Evolutionary conservation across 495 filamentous ascomycete genomes (phyloP).

Genomic region (Mytilinidion resinicola): DNA sequence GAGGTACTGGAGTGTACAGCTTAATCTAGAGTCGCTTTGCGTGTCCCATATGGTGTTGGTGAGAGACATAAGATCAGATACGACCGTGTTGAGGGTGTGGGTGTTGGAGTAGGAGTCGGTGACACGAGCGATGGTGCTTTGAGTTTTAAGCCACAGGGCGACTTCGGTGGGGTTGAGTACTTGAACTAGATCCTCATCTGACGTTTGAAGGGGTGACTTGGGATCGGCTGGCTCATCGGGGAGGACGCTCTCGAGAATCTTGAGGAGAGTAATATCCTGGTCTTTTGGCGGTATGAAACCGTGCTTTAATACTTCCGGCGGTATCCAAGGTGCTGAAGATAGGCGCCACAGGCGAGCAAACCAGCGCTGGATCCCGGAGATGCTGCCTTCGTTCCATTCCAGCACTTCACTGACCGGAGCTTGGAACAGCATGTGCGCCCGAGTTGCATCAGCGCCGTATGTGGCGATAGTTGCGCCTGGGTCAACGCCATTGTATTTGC

Average conservation of each 20-base stretch:
- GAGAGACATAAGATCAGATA: conserved; percentile 73
- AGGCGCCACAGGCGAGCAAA: conserved; percentile 58
- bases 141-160: conserved; percentile 55
- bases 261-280: not conserved
- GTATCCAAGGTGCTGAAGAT: conserved; percentile 7
- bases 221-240: not conserved
- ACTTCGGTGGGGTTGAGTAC: not conserved
- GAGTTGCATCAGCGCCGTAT: conserved; percentile 76
- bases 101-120: conserved; percentile 62
- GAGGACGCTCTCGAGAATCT: not conserved
- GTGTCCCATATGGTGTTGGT: conserved; percentile 56
- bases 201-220: not conserved
- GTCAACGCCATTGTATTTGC: conserved; percentile 89
- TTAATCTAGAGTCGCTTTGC: conserved; percentile 19
- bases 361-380: conserved; percentile 76
- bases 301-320: not conserved
- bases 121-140: conserved; percentile 61
- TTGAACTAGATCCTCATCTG: not conserved
- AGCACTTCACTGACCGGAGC: conserved; percentile 76
- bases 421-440: conserved; percentile 82
- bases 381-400: conserved; percentile 82
- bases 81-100: conserved; percentile 69
- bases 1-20: conserved; percentile 34
- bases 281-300: not conserved
- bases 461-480: conserved; percentile 60